Conservation (phyloP, 1,284 basidiomycete genomes). For the Apiotrichum montevideense region DNA sequence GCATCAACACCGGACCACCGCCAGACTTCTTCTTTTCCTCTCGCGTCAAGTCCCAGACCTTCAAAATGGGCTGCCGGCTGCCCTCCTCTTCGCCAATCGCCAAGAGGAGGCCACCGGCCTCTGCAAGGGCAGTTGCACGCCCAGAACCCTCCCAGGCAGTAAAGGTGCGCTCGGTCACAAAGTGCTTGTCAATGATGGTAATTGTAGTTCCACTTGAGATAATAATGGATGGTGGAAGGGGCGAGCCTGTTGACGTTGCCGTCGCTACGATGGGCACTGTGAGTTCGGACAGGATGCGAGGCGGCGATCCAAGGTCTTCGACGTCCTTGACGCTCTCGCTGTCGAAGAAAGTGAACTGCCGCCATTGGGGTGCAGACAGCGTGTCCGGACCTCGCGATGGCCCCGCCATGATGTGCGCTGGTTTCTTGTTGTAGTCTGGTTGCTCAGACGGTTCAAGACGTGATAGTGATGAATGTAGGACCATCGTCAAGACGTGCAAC, state of each 20-base stretch:
- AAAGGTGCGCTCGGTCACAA: constrained; percentile 67
- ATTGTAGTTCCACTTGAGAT: constrained; percentile 33
- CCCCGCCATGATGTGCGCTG: constrained; percentile 6
- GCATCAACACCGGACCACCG: constrained; percentile 59
- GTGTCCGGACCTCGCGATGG: constrained; percentile 11
- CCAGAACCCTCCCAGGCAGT: constrained; percentile 61
- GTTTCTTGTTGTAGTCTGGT: no score
- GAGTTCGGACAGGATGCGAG: constrained; percentile 60
- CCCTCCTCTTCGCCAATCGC: constrained; percentile 80
- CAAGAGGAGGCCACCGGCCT: constrained; percentile 68
- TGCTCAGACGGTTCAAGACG: no score
- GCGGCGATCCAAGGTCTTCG: constrained; percentile 66
- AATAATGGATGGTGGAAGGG: constrained; percentile 33
- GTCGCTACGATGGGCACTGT: constrained; percentile 31
- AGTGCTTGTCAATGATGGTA: constrained; percentile 59
- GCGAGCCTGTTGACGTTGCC: constrained; percentile 32
- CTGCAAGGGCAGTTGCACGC: constrained; percentile 51
- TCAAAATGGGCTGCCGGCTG: constrained; percentile 67
- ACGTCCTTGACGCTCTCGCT: constrained; percentile 65
- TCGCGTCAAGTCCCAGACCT: constrained; percentile 79
- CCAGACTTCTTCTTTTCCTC: constrained; percentile 63
- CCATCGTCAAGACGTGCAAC: no score
- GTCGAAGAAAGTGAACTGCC: constrained; percentile 61
- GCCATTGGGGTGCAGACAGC: constrained; percentile 51
- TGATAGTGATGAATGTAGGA: no score